Evolutionary conservation across 441 rosid species (phyloP), one percentile per base, ranked within the genome.

Genomic region (Oxalis stricta): DNA sequence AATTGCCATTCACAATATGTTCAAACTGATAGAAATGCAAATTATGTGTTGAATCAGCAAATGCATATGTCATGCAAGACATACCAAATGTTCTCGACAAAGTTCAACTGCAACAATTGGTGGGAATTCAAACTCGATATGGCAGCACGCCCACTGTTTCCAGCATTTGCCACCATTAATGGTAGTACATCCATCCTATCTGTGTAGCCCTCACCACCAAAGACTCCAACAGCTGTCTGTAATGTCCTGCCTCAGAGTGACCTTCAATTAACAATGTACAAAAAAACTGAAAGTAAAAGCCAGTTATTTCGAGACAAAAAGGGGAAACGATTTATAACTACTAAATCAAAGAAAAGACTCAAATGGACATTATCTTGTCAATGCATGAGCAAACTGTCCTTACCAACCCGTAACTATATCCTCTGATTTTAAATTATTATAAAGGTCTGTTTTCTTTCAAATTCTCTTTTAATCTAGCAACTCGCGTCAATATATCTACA

Each of bases 161-260:
- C 98, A 28, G 85, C 85, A 64, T 91, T 81, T 64, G 95, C 96
- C 43, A 63, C 77, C 98, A 91, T 91, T 18, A 91, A 75, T 41
- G 96, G 98, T 43, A 82, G 46, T 45, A 54, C 45, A 60, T 78
- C 89, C 39, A 60, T 61, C 64, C 67, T 64, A 31, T 71, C 79
- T 3, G 75, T 68, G 66, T 78, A 85, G 52, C 70, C 86, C 48
- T 70, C 96, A 26, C 94, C 89, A 33, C 98, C 98, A 31, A 91
- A 91, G 35, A 81, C 94, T 56, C 96, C 98, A 59, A 81, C 93
- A 48, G 98, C 96, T 52, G 98, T 91, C 69, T 91, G 98, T 63
- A 91, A 45, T 30, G 96, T 85, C 80, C 96, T 91, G 66, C 64
- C 32, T 44, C 64, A 64, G 13, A 52, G 15, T 15, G 28, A 69